Base-by-base conservation (phyloP, 352 stramenopile genomes). In the Pythium aquatile region DNA sequence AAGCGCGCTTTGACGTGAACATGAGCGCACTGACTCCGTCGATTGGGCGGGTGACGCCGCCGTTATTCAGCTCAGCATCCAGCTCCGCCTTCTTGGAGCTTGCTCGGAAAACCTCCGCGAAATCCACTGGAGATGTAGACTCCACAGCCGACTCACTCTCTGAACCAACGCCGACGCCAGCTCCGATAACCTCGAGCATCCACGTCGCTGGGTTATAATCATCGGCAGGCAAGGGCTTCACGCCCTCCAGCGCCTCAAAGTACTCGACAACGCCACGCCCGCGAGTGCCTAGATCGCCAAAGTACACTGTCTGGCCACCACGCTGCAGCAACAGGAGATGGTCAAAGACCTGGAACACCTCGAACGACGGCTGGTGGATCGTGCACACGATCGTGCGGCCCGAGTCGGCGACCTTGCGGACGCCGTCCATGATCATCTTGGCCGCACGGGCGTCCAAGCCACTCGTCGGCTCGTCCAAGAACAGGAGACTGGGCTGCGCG, bases 401-500 rank as follows among this genome's bases (percentile, higher is more conserved):
- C 79, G 58, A 60, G 48, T 68, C 55, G 3, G 86, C 87, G 32
- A 96, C 78, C 55, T 92, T 91, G 55, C 90, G 89, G 8, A 97
- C 73, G 8, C 91, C 74, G 24, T 91, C 75, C 56, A 96, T 87
- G 26, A 97, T 63, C 52, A 90, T 68, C 49, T 93, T 82, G 35
- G 35, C 35, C 35, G 35, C 35, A 11, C 35, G 35, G 17, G 81
- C 90, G 65, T 97, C 92, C 2, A 98, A 69, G 20, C 91, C 91
- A 44, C 71, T 88, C 20, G 85, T 97, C 1, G 88, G 87, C 13
- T 87, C 77, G 39, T 91, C 80, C 26, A 88, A 52, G 68, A 98
- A 95, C 1, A 98, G 51, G 30, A 97, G 68, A 32, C 74, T 81
- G 29, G 90, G 81, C 20, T 88, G 85, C 5, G 83, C 85, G 0